A percentile compares a stretch with the other conserved stretches of the same genome.
These are phyloP conservation scores for Tremellales sp. DNA, from an alignment of 1,284 basidiomycete genomes.

Conservation along the genomic window DNA sequence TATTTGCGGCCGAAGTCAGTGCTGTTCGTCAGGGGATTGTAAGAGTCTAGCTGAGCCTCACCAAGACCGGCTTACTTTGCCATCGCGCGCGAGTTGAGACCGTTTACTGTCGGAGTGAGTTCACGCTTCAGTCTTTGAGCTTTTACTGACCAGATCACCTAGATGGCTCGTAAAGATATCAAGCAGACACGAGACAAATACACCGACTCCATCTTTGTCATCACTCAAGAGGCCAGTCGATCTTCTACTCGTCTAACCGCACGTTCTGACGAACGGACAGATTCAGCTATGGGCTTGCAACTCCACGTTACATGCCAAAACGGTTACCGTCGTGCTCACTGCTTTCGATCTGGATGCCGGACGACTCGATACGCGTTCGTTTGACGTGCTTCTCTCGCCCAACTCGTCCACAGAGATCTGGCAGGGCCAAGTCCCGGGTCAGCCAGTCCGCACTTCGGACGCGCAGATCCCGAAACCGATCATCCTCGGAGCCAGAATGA, in stretches of 20 bases:
- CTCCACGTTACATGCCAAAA: constrained; percentile 60
- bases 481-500: constrained; percentile 68
- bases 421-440: constrained; percentile 64
- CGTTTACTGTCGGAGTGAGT: constrained; percentile 70
- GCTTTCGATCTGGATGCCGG: constrained; percentile 58
- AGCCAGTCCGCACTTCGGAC: constrained; percentile 60
- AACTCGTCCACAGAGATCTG: constrained; percentile 81
- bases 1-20: constrained; percentile 56
- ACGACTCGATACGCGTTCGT: constrained; percentile 53
- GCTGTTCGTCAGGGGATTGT: background rate
- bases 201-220: constrained; percentile 62
- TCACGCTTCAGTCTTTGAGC: background rate
- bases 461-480: constrained; percentile 65
- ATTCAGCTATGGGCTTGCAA: constrained; percentile 83
- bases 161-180: constrained; percentile 62
- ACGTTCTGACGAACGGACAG: constrained; percentile 41
- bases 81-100: constrained; percentile 65
- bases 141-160: background rate
- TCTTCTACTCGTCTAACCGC: background rate
- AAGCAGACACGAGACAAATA: constrained; percentile 58
- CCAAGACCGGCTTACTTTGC: constrained; percentile 71
- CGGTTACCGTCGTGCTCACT: constrained; percentile 61
- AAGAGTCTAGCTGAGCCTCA: constrained; percentile 1
- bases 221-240: constrained; percentile 51
- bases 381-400: constrained; percentile 57